Base-by-base conservation (phyloP, 805 yeast genomes). In the Metschnikowia santaceciliae region DNA sequence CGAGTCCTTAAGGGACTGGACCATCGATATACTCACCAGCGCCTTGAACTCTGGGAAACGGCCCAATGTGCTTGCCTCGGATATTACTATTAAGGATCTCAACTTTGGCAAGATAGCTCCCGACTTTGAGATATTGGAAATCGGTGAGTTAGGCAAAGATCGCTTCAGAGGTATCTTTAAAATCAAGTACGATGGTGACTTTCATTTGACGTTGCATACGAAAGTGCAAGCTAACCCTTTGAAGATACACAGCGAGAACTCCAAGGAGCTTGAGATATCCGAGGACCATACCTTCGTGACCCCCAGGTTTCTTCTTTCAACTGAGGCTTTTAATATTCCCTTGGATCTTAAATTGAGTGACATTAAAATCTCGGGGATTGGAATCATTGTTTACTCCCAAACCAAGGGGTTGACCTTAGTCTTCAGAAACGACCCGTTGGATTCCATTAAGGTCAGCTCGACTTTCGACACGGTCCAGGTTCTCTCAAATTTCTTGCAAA, bases 391-490 rank as follows among this genome's bases (percentile, higher is more conserved):
- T 3, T 90, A 87, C 64, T 81, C 86, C 30, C 84, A 87, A 60
- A 76, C 86, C 3, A 88, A 88, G 61, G 96, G 96, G 1, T 75
- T 90, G 50, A 90, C 96, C 0, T 71, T 90, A 38, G 96, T 90
- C 32, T 90, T 90, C 70, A 79, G 91, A 59, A 90, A 90, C 66
- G 96, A 90, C 66, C 96, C 96, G 0, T 74, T 90, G 50, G 96
- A 89, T 58, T 79, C 84, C 19, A 89, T 90, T 54, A 83, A 82
- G 59, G 95, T 90, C 13, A 81, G 84, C 54, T 87, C 95, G 4
- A 85, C 96, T n/a, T 90, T 90, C 67, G 96, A 90, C 68, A 81
- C 83, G 38, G 86, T 90, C 41, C 86, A 86, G 46, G 90, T 90
- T 1, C 80, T 90, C 59, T 94, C 95, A n/a, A 79, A 82, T 52